These are phyloP conservation scores for Russula brevipes DNA, from an alignment of 768 basidiomycete genomes.

Conservation along the genomic window DNA sequence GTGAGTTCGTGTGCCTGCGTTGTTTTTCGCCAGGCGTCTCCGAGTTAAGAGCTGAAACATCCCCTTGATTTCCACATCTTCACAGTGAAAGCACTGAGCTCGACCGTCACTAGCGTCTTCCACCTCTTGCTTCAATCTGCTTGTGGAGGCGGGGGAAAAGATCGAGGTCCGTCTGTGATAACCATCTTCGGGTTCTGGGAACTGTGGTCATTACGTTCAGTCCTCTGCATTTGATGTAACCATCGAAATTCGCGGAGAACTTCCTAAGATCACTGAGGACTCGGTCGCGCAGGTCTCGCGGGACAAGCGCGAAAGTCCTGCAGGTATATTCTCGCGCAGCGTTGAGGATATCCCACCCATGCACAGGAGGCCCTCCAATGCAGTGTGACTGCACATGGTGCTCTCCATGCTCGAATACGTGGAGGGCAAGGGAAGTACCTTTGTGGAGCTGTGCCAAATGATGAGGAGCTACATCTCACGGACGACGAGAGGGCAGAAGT, in stretches of 20 bases:
- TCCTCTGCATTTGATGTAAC: neutral
- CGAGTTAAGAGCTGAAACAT: too few relatives aligned
- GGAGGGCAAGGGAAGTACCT: neutral
- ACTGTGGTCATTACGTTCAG: too few relatives aligned
- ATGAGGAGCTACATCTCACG: slow-evolving; percentile 19
- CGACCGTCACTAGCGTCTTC: slow-evolving; percentile 3
- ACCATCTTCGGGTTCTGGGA: too few relatives aligned
- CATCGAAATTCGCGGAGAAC: slow-evolving; percentile 5
- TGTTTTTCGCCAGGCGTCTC: too few relatives aligned
- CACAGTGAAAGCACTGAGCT: slow-evolving; percentile 20
- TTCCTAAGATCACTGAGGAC: slow-evolving; percentile 15
- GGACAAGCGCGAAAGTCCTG: slow-evolving; percentile 10
- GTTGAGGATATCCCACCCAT: slow-evolving; percentile 20
- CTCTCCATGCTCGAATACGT: slow-evolving; percentile 2
- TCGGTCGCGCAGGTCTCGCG: slow-evolving; percentile 15
- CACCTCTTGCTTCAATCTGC: slow-evolving; percentile 14
- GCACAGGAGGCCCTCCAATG: neutral
- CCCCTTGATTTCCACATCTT: neutral
- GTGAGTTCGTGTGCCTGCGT: neutral
- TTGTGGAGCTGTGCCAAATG: slow-evolving; percentile 8
- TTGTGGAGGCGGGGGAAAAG: slow-evolving; percentile 3
- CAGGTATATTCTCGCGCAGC: slow-evolving; percentile 4
- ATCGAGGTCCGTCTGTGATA: slow-evolving; percentile 11
- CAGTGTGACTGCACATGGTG: slow-evolving; percentile 7
- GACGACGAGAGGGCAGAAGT: slow-evolving; percentile 7